Base-by-base conservation (phyloP, 1,284 basidiomycete genomes). In the Cryptococcus maquisensis region DNA sequence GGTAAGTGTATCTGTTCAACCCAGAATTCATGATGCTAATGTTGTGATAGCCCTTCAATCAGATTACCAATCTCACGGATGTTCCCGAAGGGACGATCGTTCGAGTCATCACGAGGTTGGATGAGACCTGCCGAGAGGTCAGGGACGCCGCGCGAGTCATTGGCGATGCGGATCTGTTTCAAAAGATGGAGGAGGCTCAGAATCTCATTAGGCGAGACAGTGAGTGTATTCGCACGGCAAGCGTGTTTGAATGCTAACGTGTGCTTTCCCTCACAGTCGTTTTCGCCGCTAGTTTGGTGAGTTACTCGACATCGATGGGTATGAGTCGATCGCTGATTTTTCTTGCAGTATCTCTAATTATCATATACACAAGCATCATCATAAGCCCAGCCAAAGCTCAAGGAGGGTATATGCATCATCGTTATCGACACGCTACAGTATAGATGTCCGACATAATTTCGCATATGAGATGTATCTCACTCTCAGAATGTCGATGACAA, bases 61-160 rank as follows among this genome's bases (percentile, higher is more conserved):
- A 98, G 69, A 96, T 99, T 65, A 93, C 90, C 1, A 77, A 83
- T 7, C 78, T 98, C 58, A 99, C 96, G 0, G 96, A 98, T 69
- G 88, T 98, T 10, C 85, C 92, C 7, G 96, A 99, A 72, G 96
- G 96, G 0, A 96, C 92, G 0, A 95, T 99, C 60, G 96, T 99
- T 12, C 84, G 96, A 41, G 88, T 90, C 49, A 98, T 99, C 70
- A 98, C 91, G 3, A 84, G 96, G 15, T 78, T 98, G 49, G 96
- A 98, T 71, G 95, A 98, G 77, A 96, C 93, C 0, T 99, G 95
- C 74, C 81, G 94, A 51, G 96, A 99, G 76, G 92, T 99, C 8
- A 78, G 94, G 64, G 96, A 99, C 74, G 95, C 95, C 4, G 95
- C 96, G 8, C 84, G 96, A 43, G 94, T 98, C 40, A 97, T 98